Conservation (phyloP, 306 rosid genomes). For the Malus domestica region ASM211411v1 NC_041800.1:4387001-4387500, state of each 20-base stretch:
- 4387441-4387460: slow-evolving; percentile 87
- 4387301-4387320: background rate
- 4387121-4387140: background rate
- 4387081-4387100: background rate
- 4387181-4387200: background rate
- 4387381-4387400: slow-evolving; percentile 71
- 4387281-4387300: background rate
- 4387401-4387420: slow-evolving; percentile 87
- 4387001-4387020: background rate
- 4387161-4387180: background rate
- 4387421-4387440: slow-evolving; percentile 86
- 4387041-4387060: background rate
- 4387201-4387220: background rate
- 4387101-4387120: background rate
- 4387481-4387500: slow-evolving; percentile 4
- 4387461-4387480: slow-evolving; percentile 84
- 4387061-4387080: background rate
- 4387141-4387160: background rate
- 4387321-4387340: background rate
- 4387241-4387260: background rate
- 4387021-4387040: background rate
- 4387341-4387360: background rate
- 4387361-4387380: slow-evolving; percentile 16
- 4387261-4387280: background rate
- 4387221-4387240: background rate